phyloP scores from a whole-genome alignment of 192 early-diverging fungal species.

The Rhizophagus sp. region DNA sequence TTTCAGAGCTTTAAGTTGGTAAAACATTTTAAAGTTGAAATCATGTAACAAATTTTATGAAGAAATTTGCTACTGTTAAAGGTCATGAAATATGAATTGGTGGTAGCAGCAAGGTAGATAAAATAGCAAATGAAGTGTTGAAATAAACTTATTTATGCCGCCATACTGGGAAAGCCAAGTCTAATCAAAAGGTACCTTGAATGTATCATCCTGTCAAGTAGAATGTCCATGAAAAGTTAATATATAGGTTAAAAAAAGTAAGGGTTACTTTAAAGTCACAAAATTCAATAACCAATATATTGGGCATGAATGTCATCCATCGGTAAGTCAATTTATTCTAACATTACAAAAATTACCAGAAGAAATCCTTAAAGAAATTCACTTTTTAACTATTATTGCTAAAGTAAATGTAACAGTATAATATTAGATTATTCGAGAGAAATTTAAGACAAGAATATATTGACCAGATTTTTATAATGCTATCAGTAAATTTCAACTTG shows the following conservation, averaged over 20 bases:
- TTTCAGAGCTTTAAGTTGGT: background rate
- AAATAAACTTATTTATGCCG: background rate
- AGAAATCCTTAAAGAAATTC: background rate
- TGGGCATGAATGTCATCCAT: background rate
- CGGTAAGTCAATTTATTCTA: background rate
- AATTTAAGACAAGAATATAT: too few species aligned
- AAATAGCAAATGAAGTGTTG: background rate
- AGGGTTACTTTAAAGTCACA: background rate
- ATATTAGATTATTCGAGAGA: background rate
- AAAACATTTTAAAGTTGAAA: background rate
- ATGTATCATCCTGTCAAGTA: background rate
- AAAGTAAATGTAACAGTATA: background rate
- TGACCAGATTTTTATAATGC: too few species aligned
- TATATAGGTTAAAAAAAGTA: background rate
- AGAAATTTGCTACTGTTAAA: background rate
- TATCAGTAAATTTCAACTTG: too few species aligned
- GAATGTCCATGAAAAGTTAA: background rate
- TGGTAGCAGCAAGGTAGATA: background rate
- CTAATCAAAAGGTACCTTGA: too few species aligned
- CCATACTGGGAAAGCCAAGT: background rate
- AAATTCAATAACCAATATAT: background rate
- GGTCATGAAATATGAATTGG: background rate
- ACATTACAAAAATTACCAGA: background rate
- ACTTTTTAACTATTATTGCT: background rate
- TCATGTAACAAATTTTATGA: background rate